Conservation (phyloP, 202 grass and related monocot genomes). For the Miscanthus sacchariflorus region DNA sequence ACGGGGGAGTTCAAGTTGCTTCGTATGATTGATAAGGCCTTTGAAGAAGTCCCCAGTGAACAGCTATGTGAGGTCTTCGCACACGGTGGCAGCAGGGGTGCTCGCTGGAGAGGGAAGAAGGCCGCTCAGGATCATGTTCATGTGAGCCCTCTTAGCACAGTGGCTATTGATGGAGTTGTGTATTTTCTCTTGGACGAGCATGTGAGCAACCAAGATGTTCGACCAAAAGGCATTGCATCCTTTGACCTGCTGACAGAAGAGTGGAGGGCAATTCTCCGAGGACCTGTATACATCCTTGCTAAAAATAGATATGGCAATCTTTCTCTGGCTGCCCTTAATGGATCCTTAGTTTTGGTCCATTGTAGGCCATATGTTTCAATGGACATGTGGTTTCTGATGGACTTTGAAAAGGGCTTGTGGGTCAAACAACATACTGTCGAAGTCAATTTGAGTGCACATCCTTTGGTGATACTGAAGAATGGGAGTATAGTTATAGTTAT, state of each 20-base stretch:
- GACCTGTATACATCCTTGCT: background rate
- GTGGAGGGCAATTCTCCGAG: background rate
- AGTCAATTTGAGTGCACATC: no score
- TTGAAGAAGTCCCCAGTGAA: no score
- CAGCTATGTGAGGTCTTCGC: slow-evolving; percentile 30
- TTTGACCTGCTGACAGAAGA: background rate
- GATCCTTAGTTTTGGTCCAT: background rate
- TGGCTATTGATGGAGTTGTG: background rate
- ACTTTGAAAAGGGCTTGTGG: background rate
- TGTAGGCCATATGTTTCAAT: background rate
- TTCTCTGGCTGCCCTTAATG: background rate
- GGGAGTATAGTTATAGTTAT: background rate
- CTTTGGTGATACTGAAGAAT: background rate
- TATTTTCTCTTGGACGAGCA: background rate
- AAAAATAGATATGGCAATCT: accelerated
- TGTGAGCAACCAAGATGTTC: background rate
- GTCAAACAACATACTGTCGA: background rate
- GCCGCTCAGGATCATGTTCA: background rate
- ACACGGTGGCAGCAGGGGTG: background rate
- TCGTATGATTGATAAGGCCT: background rate
- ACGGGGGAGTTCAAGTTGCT: slow-evolving; percentile 44
- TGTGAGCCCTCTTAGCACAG: background rate
- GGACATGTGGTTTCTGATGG: background rate
- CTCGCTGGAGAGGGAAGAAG: background rate
- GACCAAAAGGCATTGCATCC: background rate